Evolutionary conservation across 2,329 filamentous ascomycete genomes (phyloP), one percentile per base, ranked within the genome.

Genomic region (Scopulariopsis brevicaulis): DNA sequence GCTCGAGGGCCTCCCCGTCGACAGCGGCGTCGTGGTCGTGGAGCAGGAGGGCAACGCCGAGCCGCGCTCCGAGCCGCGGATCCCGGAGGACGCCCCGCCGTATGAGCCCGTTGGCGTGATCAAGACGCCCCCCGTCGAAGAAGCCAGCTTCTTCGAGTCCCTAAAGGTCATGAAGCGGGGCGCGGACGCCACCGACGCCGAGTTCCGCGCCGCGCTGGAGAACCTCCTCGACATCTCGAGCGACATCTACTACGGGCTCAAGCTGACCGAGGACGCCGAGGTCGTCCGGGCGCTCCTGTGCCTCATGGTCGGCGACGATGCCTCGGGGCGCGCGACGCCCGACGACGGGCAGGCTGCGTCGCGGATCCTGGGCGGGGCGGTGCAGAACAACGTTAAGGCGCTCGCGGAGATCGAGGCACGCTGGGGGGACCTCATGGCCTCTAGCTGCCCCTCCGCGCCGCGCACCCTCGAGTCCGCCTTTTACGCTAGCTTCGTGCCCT

Each of bases 201-300:
- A 66, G 3, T 71, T 82, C 15, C 76, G 79, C 48, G 70, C 71
- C 12, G 79, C 80, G 0, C 73, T 88, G 8, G 76, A 80, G 37
- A 74, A 74, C 37, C 75, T 88, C n/a, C 75, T 80, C 60, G 84
- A 87, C 7, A 71, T 86, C 32, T 79, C 84, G 0, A 84, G 87
- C 67, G 85, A 87, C 68, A 82, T 87, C 61, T 87, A 86, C 71
- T 88, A 86, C 67, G 85, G 85, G 11, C 72, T 84, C 20, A 81
- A 85, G 66, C 77, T 87, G 59, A 74, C 78, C 24, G 79, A 83
- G 65, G 79, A 85, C 62, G 65, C 72, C 2, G 75, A 77, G 2
- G 77, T 78, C 1, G 63, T 85, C 56, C 75, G 74, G 61, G 69
- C 75, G n/a, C 74, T 87, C 1, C 70, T 86, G 60, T 84, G 82